phyloP scores from a whole-genome alignment of 768 basidiomycete species.

The Podaxis pistillaris region DNA sequence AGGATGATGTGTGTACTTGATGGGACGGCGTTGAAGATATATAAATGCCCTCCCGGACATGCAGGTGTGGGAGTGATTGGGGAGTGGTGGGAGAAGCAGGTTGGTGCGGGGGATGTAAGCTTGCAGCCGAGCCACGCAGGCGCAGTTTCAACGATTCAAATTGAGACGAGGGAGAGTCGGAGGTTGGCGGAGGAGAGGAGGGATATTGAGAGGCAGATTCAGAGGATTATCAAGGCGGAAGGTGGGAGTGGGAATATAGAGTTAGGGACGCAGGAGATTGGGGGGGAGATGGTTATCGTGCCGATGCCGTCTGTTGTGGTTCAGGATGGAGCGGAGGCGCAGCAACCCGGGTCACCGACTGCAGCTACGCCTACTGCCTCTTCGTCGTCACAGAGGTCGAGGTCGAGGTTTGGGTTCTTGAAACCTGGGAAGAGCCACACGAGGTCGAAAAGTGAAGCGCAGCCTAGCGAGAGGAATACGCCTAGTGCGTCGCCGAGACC shows the following conservation, averaged over 20 bases:
- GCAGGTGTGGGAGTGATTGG: constrained; percentile 54
- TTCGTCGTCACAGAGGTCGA: constrained; percentile 15
- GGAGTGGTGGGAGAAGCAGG: constrained; percentile 77
- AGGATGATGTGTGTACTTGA: constrained; percentile 85
- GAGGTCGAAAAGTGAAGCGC: constrained; percentile 39
- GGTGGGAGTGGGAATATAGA: constrained; percentile 21
- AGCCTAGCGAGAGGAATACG: constrained; percentile 18
- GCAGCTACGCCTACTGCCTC: background rate
- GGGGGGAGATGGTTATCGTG: background rate
- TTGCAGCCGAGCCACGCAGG: constrained; percentile 16
- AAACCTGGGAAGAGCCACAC: constrained; percentile 39
- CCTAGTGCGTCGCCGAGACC: constrained; percentile 24
- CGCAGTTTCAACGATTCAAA: constrained; percentile 22
- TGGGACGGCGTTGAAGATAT: constrained; percentile 86
- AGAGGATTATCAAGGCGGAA: constrained; percentile 22
- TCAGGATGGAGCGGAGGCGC: background rate
- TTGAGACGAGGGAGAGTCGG: constrained; percentile 21
- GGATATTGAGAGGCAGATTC: constrained; percentile 21
- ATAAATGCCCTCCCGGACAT: constrained; percentile 45
- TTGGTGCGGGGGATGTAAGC: constrained; percentile 67
- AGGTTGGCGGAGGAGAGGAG: constrained; percentile 15
- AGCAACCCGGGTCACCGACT: background rate
- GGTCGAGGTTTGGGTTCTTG: constrained; percentile 43
- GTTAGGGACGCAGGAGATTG: constrained; percentile 18
- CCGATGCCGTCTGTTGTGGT: background rate